Percentiles rank a stretch among this genome's conserved stretches.
Conservation (phyloP, 2,329 filamentous ascomycete species). For the Dryadomyces sulphureus region DNA sequence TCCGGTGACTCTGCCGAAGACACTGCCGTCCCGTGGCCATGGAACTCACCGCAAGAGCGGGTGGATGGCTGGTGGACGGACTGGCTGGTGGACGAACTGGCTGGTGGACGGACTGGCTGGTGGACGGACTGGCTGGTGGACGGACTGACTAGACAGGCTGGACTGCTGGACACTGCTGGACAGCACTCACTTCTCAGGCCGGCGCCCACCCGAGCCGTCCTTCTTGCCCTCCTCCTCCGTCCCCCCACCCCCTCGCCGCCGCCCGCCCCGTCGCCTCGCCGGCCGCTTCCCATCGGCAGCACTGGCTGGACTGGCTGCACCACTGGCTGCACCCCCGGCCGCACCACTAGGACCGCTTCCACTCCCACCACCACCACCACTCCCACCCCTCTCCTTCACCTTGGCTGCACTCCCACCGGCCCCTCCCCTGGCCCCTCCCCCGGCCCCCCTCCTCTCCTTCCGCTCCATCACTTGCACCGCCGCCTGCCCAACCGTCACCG, state of each 20-base stretch:
- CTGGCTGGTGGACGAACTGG: no score
- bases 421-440: not conserved
- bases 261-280: slow-evolving; percentile 9
- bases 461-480: slow-evolving; percentile 77
- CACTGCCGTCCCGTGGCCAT: no score
- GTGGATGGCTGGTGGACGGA: no score
- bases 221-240: not conserved
- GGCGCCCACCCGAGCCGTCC: no score
- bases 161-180: no score
- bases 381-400: not conserved
- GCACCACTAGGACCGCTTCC: not conserved
- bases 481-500: slow-evolving; percentile 68
- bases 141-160: no score
- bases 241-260: slow-evolving; percentile 6
- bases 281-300: slow-evolving; percentile 8
- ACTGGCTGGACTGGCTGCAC: not conserved
- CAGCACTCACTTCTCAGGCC: no score
- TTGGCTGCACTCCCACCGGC: not conserved
- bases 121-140: no score
- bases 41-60: no score
- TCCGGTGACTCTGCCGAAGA: no score
- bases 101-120: no score
- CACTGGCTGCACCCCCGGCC: not conserved
- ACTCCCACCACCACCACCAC: not conserved
- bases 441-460: slow-evolving; percentile 33